These are phyloP conservation scores for Aspergillus uvarum DNA, from an alignment of 2,329 filamentous ascomycete genomes.

Conservation along the genomic window DNA sequence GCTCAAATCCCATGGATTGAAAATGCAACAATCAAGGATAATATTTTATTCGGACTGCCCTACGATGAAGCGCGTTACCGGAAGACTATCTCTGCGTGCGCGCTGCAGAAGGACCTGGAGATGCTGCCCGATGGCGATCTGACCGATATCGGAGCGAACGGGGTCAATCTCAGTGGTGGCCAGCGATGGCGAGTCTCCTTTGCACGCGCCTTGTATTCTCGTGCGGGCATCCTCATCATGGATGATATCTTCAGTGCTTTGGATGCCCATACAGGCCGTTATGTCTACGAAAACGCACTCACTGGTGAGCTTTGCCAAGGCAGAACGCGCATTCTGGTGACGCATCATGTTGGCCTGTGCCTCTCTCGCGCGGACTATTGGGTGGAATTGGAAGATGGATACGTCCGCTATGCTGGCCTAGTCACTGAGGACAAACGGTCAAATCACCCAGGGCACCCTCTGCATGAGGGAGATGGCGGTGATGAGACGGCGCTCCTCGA, in stretches of 20 bases:
- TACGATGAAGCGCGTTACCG: conserved; percentile 64
- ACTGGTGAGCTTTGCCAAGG: conserved; percentile 68
- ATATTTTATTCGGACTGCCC: conserved; percentile 73
- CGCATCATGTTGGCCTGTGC: conserved; percentile 52
- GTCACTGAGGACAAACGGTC: background rate
- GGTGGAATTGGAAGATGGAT: conserved; percentile 9
- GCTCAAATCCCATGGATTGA: conserved; percentile 80
- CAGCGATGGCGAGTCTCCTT: conserved; percentile 78
- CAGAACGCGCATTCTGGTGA: conserved; percentile 73
- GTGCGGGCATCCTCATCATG: conserved; percentile 69
- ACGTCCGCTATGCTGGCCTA: background rate
- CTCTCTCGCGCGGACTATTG: background rate
- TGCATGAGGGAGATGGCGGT: background rate
- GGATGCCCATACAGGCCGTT: conserved; percentile 73
- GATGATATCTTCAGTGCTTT: conserved; percentile 80
- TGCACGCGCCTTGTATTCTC: conserved; percentile 72
- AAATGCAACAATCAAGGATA: conserved; percentile 72
- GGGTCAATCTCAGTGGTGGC: conserved; percentile 58
- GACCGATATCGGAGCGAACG: conserved; percentile 75
- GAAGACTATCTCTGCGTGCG: conserved; percentile 68
- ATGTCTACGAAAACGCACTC: conserved; percentile 72
- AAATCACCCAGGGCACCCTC: background rate
- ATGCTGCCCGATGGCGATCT: conserved; percentile 71
- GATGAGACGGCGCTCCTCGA: no score
- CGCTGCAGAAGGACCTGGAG: conserved; percentile 69